Evolutionary conservation across 176 grass and related monocot genomes (phyloP), one percentile per base, ranked within the genome.

Genomic region (Poa pratensis): DNA sequence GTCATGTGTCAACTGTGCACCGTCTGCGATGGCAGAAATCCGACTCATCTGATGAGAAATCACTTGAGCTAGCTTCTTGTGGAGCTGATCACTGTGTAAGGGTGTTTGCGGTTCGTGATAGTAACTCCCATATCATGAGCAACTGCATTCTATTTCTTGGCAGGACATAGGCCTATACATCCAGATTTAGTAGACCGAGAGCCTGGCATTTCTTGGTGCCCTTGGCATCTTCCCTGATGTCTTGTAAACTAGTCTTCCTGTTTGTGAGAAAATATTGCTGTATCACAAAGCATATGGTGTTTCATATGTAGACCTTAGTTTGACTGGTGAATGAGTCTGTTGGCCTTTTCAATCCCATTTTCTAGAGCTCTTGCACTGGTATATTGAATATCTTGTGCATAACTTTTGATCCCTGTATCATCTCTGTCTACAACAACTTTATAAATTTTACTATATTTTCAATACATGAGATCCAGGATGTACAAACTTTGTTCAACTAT

Each of bases 51-150:
- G 71, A 85, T 79, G 84, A 88, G 37, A 75, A 88, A 87, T 86
- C 73, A 13, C 52, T 82, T 50, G 73, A 92, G 64, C 65, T 99
- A 72, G 91, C 93, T 79, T 99, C 96, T 84, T 99, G 93, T 86
- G 96, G 96, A 81, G 90, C 96, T 58, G 96, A 96, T 85, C 93
- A 96, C 73, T 90, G 88, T 74, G 91, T 96, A 48, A 95, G 96
- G 82, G 86, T 99, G 65, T 96, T 94, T 87, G 54, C 89, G 28
- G 78, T 99, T 48, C 55, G 5, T 13, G 58, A 61, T 61, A 23
- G 24, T 23, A 60, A 26, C 62, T 61, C 9, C 9, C 12, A 40
- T 20, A 60, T 67, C 27, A 69, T 39, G 9, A 69, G 45, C 43
- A 53, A 2, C n/a, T 27, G 45, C 73, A 42, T 75, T 61, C 39